A percentile compares a stretch with the other conserved stretches of the same genome.
phyloP scores from a whole-genome alignment of 2,329 filamentous ascomycete genomes.

The Calonectria montana region DNA sequence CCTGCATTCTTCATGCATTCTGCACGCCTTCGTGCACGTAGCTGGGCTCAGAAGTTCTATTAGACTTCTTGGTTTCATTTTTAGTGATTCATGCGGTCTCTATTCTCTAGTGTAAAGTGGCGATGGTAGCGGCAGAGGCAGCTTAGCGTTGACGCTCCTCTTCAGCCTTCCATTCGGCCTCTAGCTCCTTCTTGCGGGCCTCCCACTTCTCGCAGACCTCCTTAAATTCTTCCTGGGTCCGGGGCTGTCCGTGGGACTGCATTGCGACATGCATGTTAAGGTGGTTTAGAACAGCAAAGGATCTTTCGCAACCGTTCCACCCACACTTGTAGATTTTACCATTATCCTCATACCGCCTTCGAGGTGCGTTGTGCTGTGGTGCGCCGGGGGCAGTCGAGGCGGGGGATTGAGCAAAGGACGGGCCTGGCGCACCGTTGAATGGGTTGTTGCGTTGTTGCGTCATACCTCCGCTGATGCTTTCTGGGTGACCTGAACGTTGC shows the following conservation, averaged over 20 bases:
- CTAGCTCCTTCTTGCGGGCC: conserved; percentile 98
- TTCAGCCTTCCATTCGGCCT: conserved; percentile 87
- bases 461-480: conserved; percentile 88
- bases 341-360: conserved; percentile 95
- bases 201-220: conserved; percentile 99
- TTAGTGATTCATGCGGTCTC: too few species aligned
- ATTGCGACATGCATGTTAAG: conserved; percentile 98
- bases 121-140: conserved; percentile 63
- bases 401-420: conserved; percentile 75
- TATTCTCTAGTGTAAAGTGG: too few species aligned
- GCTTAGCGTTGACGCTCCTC: conserved; percentile 79
- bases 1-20: too few species aligned
- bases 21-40: too few species aligned
- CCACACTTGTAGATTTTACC: conserved; percentile 99
- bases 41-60: too few species aligned
- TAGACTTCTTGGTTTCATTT: too few species aligned
- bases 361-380: conserved; percentile 95
- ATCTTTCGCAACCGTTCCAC: conserved; percentile 98
- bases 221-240: conserved; percentile 99
- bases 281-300: conserved; percentile 96
- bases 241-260: conserved; percentile 95
- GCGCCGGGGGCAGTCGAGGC: conserved; percentile 84
- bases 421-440: conserved; percentile 92
- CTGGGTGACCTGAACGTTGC: conserved; percentile 84
- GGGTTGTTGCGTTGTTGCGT: conserved; percentile 98